These are phyloP conservation scores for Chalaropsis ovoidea DNA, from an alignment of 2,329 filamentous ascomycete species.

Conservation along the genomic window DNA sequence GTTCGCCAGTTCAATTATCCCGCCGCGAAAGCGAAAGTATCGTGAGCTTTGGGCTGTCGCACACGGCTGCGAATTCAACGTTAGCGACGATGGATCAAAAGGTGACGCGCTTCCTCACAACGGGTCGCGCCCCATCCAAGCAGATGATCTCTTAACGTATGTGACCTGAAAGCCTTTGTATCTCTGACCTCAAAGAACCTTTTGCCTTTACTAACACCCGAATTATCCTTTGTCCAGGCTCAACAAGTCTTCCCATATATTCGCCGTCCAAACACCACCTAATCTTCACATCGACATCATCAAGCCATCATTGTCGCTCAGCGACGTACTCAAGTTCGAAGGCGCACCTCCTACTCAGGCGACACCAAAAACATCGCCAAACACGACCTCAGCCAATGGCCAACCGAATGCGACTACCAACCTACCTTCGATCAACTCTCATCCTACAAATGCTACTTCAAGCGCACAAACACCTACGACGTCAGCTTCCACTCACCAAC, in stretches of 20 bases:
- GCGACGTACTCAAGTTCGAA: slow-evolving; percentile 21
- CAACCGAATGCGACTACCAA: slow-evolving; percentile 6
- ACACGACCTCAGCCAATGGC: neutral
- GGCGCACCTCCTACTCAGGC: slow-evolving; percentile 7
- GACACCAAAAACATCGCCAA: neutral
- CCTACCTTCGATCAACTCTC: neutral
- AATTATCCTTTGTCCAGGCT: slow-evolving; percentile 10
- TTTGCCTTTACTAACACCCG: neutral
- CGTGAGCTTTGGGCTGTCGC: slow-evolving; percentile 75
- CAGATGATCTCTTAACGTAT: slow-evolving; percentile 25
- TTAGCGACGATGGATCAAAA: slow-evolving; percentile 23
- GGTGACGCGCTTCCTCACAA: slow-evolving; percentile 25
- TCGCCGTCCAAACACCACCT: slow-evolving; percentile 23
- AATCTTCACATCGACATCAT: slow-evolving; percentile 24
- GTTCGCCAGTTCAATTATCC: slow-evolving; percentile 55
- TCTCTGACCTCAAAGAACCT: neutral
- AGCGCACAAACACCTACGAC: neutral
- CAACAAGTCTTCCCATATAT: slow-evolving; percentile 23
- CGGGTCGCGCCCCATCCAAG: slow-evolving; percentile 24
- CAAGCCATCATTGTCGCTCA: slow-evolving; percentile 18
- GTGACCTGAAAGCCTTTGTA: neutral
- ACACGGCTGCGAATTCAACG: slow-evolving; percentile 24
- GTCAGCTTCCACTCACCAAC: neutral
- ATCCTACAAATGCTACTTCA: neutral
- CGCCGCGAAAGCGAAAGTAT: slow-evolving; percentile 82